These are phyloP conservation scores for Amyloporia xantha DNA, from an alignment of 768 basidiomycete species.

Conservation along the genomic window DNA sequence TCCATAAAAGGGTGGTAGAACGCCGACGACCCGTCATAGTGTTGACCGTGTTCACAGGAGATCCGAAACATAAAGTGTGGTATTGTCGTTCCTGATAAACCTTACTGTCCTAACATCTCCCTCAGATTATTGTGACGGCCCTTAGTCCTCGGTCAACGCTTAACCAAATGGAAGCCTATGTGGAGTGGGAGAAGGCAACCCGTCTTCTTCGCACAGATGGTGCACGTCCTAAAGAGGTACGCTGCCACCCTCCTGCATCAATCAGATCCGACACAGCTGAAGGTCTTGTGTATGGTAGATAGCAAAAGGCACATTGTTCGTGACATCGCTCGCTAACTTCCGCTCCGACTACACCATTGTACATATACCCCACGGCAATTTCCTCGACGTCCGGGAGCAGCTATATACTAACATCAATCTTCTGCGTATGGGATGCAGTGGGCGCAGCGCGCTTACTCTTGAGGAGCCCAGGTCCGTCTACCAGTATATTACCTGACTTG, in stretches of 20 bases:
- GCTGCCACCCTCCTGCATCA: conserved; percentile 3
- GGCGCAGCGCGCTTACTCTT: conserved; percentile 71
- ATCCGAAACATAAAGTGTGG: conserved; percentile 56
- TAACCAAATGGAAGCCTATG: conserved; percentile 36
- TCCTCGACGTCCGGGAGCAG: conserved; percentile 53
- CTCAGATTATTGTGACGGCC: conserved; percentile 54
- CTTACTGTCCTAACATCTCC: neutral
- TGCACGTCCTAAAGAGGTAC: conserved; percentile 65
- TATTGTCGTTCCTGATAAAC: neutral
- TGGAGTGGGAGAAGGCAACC: conserved; percentile 56
- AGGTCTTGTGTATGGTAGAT: conserved; percentile 33
- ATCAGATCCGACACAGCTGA: conserved; percentile 2
- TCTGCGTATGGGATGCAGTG: conserved; percentile 77
- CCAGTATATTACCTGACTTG: neutral
- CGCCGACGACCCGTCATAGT: conserved; percentile 52
- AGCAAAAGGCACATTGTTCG: conserved; percentile 63
- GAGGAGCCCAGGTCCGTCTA: conserved; percentile 61
- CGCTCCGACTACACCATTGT: conserved; percentile 85
- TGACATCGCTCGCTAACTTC: conserved; percentile 81
- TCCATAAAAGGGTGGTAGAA: conserved; percentile 52
- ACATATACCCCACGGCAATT: conserved; percentile 66
- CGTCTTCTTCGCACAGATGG: conserved; percentile 59
- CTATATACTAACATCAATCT: conserved; percentile 80
- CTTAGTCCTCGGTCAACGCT: conserved; percentile 41
- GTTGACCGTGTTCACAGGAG: conserved; percentile 73